Base-by-base conservation (phyloP, 169 alveolate genomes). In the Plasmodium reichenowi region DNA sequence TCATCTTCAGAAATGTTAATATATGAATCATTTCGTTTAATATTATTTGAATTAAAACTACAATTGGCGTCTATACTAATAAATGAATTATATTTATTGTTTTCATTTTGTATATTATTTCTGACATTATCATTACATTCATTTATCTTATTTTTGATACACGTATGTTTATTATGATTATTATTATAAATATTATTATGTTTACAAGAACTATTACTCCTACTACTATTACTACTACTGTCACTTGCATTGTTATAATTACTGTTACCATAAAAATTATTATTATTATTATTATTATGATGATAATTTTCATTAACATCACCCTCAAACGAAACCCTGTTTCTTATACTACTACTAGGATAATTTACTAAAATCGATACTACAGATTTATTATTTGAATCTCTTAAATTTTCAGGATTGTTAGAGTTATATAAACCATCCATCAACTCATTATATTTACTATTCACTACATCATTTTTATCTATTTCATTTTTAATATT, bases 11-110 rank as follows among this genome's bases (percentile, higher is more conserved):
- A 38, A 6, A 50, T 43, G 7, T 56, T 80, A 60, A 68, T 29
- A 24, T 17, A 68, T 24, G 90, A 80, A 68, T 80, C 90, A 68
- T 80, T 80, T 80, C 90, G 68, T 62, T 80, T 80, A 68, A 80
- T 29, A 32, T 80, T 80, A 50, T 80, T 58, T 26, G 20, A 45
- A 38, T 60, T 68, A 66, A 58, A 80, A 43, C 50, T 50, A 29
- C 52, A 58, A 43, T 80, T 72, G 47, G 50, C 67, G 45, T 50
- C 13, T 58, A 50, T 54, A 45, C 26, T 20, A 26, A 56, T 43
- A 22, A 47, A 50, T 24, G 70, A 32, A 43, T 45, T 59, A 58
- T 62, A 22, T 43, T 22, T 66, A 78, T 9, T 20, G 5, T 43
- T 56, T 32, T 70, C 5, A 54, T 20, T 48, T 32, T 74, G 20